Conservation (phyloP, 2,329 filamentous ascomycete species). For the Blastomyces emzantsi region DNA sequence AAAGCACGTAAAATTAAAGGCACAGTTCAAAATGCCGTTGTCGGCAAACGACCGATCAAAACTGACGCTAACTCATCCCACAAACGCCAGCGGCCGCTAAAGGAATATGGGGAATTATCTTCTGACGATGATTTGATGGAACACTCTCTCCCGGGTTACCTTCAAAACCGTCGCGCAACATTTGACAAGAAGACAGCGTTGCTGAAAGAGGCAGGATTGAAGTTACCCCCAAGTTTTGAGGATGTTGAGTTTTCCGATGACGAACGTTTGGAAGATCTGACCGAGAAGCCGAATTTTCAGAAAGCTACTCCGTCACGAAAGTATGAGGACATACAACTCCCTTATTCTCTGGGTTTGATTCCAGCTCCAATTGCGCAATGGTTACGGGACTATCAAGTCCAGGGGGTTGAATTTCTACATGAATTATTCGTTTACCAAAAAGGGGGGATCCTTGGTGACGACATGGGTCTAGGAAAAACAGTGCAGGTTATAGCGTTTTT, state of each 20-base stretch:
- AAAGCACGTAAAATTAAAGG: constrained; percentile 42
- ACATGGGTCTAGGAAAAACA: constrained; percentile 97
- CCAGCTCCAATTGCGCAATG: constrained; percentile 87
- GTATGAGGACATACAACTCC: constrained; percentile 67
- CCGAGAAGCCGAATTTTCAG: constrained; percentile 62
- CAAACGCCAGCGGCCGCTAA: constrained; percentile 27
- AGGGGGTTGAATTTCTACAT: constrained; percentile 77
- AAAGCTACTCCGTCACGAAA: constrained; percentile 53
- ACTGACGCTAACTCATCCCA: constrained; percentile 20
- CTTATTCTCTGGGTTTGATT: constrained; percentile 68
- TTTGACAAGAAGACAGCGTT: constrained; percentile 56
- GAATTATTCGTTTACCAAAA: constrained; percentile 83
- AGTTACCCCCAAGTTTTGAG: constrained; percentile 66
- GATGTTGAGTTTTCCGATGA: constrained; percentile 69
- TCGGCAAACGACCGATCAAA: constrained; percentile 26
- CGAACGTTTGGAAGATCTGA: constrained; percentile 51
- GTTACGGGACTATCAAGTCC: constrained; percentile 81
- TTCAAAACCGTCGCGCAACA: constrained; percentile 55
- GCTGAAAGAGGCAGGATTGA: constrained; percentile 60
- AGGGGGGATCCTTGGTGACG: constrained; percentile 84
- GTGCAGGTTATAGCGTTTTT: constrained; percentile 93
- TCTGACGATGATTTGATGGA: constrained; percentile 49
- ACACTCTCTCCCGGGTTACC: constrained; percentile 59
- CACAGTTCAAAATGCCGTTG: constrained; percentile 31
- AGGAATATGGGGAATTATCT: constrained; percentile 39